Base-by-base conservation (phyloP, 1,139 yeast species). In the Yamadazyma sp. region DNA sequence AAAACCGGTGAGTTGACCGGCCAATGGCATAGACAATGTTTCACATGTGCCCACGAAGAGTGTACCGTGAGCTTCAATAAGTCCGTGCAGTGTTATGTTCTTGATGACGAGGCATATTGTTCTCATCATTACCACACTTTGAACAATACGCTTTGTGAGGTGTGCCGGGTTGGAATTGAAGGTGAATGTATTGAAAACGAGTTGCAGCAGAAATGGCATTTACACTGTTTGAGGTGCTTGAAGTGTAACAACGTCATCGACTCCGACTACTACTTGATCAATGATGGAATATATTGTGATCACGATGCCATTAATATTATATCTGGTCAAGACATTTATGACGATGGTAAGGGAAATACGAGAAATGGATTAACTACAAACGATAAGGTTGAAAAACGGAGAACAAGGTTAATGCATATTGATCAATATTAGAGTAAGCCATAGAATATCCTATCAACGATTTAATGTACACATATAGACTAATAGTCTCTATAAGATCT, bases 11-110 rank as follows among this genome's bases (percentile, higher is more conserved):
- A 85, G 51, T 66, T 92, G 30, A 76, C 90, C 1, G 98, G 98
- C 0, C 94, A 89, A 60, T 90, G 97, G 97, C 98, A 92, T 58
- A 73, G 95, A 36, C 64, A 71, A 12, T 92, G 98, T 58, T 90
- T 92, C 66, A 64, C 69, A 15, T 92, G 98, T 64, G 61, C 72
- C 16, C 58, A 61, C 40, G 50, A 50, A 1, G 56, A 65, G n/a
- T 88, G 96, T 63, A 61, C 62, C 5, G 54, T 73, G 1, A 62
- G 59, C 31, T 85, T 85, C 58, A 71, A 68, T 46, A 82, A 79
- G 51, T 69, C 75, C 12, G 76, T 78, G 12, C 86, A 83, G 40
- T 88, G 95, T 55, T 90, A 89, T 59, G 95, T 86, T 3, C 70
- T 79, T 32, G 70, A 80, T 33, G 95, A 92, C 59, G 57, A 68